Evolutionary conservation across 2,329 filamentous ascomycete species (phyloP).

Genomic region (Epichloe sibirici): DNA sequence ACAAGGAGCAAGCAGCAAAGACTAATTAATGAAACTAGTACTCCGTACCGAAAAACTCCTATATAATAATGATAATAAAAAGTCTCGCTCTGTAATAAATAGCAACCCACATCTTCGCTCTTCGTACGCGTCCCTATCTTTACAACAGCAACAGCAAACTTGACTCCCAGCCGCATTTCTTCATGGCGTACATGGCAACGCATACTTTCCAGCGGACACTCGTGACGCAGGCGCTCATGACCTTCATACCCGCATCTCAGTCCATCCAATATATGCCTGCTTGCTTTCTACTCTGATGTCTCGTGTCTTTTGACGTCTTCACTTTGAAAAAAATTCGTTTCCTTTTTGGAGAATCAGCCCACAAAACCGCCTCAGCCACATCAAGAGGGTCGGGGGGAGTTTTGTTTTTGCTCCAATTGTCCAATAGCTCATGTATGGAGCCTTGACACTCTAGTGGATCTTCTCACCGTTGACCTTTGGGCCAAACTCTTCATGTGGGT

Average conservation of each 20-base stretch:
- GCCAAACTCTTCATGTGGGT: slow-evolving; percentile 43
- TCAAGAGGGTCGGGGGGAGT: neutral
- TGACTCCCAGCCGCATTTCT: neutral
- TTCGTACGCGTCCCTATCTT: neutral
- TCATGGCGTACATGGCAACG: neutral
- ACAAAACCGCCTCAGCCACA: neutral
- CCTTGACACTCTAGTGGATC: slow-evolving; percentile 14
- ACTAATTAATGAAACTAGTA: neutral
- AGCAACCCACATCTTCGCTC: neutral
- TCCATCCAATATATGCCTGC: neutral
- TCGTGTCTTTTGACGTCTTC: neutral
- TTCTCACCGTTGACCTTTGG: slow-evolving; percentile 27
- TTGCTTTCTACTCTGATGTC: neutral
- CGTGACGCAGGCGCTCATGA: slow-evolving; percentile 1
- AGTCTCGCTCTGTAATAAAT: neutral
- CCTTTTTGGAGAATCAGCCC: neutral
- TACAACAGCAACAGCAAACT: neutral
- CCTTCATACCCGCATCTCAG: neutral
- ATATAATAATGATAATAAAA: neutral
- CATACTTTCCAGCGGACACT: neutral
- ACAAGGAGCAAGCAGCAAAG: neutral
- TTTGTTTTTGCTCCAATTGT: neutral
- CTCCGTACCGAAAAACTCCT: neutral
- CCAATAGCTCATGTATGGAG: neutral
- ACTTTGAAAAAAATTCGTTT: neutral